Evolutionary conservation across 1,284 basidiomycete species (phyloP).

Genomic region (Sanghuangporus baumii): DNA sequence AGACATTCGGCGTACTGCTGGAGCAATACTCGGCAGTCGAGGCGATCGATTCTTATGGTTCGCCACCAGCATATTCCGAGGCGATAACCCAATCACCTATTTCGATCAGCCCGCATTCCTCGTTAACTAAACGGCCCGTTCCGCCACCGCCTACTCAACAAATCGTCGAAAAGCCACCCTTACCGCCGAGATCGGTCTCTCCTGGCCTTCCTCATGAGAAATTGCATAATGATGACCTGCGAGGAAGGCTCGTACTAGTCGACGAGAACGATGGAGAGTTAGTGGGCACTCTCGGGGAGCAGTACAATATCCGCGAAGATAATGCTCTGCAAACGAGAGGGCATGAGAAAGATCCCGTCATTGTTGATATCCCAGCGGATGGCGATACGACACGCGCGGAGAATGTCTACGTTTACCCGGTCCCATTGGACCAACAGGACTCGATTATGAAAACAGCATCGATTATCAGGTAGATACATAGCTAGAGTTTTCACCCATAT

Average conservation of each 20-base stretch:
- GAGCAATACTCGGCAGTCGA: conserved; percentile 52
- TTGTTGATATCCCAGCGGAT: conserved; percentile 60
- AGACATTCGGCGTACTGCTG: conserved; percentile 66
- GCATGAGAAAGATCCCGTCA: conserved; percentile 58
- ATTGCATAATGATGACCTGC: conserved; percentile 39
- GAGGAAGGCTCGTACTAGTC: conserved; percentile 67
- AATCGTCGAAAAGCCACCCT: background rate
- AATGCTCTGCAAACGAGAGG: conserved; percentile 40
- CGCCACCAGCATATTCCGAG: conserved; percentile 1
- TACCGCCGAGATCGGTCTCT: conserved; percentile 21
- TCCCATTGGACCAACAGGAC: conserved; percentile 66
- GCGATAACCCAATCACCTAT: too few relatives aligned
- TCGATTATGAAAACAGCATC: conserved; percentile 70
- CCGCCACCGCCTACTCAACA: conserved; percentile 4
- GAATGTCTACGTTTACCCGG: conserved; percentile 50
- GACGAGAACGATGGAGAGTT: conserved; percentile 73
- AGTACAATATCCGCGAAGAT: conserved; percentile 56
- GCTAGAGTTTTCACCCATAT: conserved; percentile 1
- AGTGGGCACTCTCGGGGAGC: conserved; percentile 64
- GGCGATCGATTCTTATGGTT: conserved; percentile 10
- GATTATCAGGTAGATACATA: conserved; percentile 52
- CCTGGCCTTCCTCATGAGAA: conserved; percentile 1
- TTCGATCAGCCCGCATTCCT: too few relatives aligned
- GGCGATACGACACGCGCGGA: conserved; percentile 34
- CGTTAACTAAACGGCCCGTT: conserved; percentile 4